Conservation (phyloP, 164 flowering plant species). For the Euptelea pleiosperma region DNA sequence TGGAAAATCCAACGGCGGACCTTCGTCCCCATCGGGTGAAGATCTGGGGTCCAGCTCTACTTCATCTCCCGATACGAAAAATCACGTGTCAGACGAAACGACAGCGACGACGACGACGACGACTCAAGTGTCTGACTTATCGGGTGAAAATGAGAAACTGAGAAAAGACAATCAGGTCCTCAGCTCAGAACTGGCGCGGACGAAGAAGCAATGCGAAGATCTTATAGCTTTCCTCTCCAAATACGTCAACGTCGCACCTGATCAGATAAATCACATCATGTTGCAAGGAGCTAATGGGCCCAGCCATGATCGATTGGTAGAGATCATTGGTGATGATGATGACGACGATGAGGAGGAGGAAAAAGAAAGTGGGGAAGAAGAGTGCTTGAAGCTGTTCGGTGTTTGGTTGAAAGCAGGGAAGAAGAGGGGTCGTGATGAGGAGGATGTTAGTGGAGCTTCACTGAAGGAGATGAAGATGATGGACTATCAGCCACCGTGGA, state of each 20-base stretch:
- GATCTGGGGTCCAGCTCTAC: conserved; percentile 58
- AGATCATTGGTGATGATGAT: conserved; percentile 2
- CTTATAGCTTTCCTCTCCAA: conserved; percentile 45
- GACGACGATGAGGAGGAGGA: conserved; percentile 13
- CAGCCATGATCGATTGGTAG: neutral
- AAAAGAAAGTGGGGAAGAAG: conserved; percentile 12
- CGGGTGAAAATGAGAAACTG: conserved; percentile 75
- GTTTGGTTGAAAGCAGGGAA: conserved; percentile 55
- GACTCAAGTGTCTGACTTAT: conserved; percentile 41
- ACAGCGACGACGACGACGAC: conserved; percentile 5
- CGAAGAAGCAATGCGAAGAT: conserved; percentile 74
- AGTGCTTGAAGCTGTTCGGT: conserved; percentile 62
- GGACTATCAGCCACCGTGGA: conserved; percentile 28
- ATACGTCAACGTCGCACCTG: conserved; percentile 52
- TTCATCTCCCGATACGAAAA: conserved; percentile 46
- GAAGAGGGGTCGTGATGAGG: conserved; percentile 27
- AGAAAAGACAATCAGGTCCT: conserved; percentile 54
- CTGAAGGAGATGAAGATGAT: conserved; percentile 38
- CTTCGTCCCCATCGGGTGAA: conserved; percentile 47
- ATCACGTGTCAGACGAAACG: conserved; percentile 43
- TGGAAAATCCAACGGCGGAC: conserved; percentile 20
- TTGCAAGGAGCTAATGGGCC: conserved; percentile 29
- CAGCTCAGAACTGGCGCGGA: conserved; percentile 59
- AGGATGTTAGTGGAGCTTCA: neutral
- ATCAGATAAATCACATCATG: conserved; percentile 55